Base-by-base conservation (phyloP, 192 early-diverging fungal species). In the Mortierella antarctica region DNA sequence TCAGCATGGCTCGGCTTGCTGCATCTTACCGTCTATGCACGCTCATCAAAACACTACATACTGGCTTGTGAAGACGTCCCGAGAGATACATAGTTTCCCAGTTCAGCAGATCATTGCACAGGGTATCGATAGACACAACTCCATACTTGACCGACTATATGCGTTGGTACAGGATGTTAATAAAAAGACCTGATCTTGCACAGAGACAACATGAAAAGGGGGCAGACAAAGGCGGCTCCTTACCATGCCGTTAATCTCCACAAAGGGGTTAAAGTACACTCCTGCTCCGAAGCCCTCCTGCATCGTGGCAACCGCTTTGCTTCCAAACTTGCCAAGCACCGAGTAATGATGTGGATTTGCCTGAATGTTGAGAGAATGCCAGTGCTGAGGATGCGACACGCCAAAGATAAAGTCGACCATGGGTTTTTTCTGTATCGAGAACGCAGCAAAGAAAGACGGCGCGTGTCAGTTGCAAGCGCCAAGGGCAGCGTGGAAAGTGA, bases 361-460 rank as follows among this genome's bases (percentile, higher is more conserved):
- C n/a, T 92, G 87, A 46, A 99, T 87, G 81, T 99, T 99, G 56
- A 98, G 87, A 31, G 94, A 94, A 68, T 99, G 98, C 98, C 98
- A 99, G 78, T 97, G 96, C 65, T 94, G 91, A 14, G 97, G 92
- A 82, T 99, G 94, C 7, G 92, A 91, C 18, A 99, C 98, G 14
- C 91, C 98, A 87, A 99, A 96, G 14, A 99, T 92, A 65, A 96
- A 89, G 85, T 99, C 98, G 0, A 99, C 88, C 94, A 98, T 96
- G 0, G 96, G 95, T 59, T 92, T 84, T 61, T 87, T 82, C 86
- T 88, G 70, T 31, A 15, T 54, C 14, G 10, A n/a, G 12, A 5
- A 12, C 17, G 45, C 21, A 5, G 7, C 31, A 31, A 31, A 31
- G 31, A 31, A 31, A 31, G 31, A 31, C 31, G 31, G 31, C 21